Base-by-base conservation (phyloP, 2,329 filamentous ascomycete species). In the Chaetomiaceae sp. region DNA sequence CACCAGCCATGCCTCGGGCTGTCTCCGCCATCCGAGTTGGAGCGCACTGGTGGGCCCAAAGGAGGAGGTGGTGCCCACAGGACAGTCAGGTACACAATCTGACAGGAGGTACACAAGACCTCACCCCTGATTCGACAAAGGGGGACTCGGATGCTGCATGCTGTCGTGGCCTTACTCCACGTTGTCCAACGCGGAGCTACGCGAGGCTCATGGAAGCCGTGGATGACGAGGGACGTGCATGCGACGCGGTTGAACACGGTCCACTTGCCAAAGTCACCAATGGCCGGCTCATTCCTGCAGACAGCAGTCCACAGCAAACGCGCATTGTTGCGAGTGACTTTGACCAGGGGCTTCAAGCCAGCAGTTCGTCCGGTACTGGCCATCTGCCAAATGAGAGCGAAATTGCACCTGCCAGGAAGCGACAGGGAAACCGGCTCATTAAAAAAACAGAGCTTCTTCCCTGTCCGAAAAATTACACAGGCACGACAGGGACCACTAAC, bases 341-440 rank as follows among this genome's bases (percentile, higher is more conserved):
- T 12, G n/a, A 14, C 12, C 42, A 27, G 33, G 47, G 34, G 27
- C 15, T n/a, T 11, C 19, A 27, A 8, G n/a, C 30, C 15, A 40
- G 15, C 9, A 30, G 39, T 33, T 49, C 42, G 22, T 37, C 38
- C 29, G 49, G 54, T 54, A 56, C 52, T 45, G 35, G 24, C 39
- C 50, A 55, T 52, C 50, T 47, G 52, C 38, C 50, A 55, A 53
- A 55, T 53, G 42, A 43, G 33, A 45, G 36, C 47, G 54, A 57
- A 37, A 58, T 58, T 56, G 45, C 45, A 54, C 41, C 45, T 37
- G 38, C 3, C 29, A 32, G 29, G 29, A 14, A 14, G 15, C 22
- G 5, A 43, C 53, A 55, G 49, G 55, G 56, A 49, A 50, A 45
- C 49, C 38, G 49, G 45, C 51, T 57, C 50, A 56, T 55, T 55